A percentile compares a stretch with the other conserved stretches of the same genome.
Conservation (phyloP, 805 yeast species). For the Candida pseudoglaebosa region DNA sequence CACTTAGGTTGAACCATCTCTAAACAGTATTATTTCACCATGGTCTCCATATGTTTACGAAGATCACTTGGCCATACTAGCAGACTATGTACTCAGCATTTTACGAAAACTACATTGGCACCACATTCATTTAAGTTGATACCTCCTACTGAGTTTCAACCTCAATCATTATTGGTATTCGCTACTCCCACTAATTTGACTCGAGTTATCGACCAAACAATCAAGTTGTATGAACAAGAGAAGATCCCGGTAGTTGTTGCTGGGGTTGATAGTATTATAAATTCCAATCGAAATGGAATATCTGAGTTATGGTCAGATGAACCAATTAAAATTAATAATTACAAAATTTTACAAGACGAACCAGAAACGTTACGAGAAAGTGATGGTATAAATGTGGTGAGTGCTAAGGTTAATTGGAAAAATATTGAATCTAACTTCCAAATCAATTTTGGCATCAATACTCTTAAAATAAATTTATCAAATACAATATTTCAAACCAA, state of each 20-base stretch:
- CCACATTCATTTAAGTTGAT: constrained; percentile 10
- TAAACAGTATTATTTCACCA: no score
- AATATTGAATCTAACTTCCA: constrained; percentile 21
- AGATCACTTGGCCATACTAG: background rate
- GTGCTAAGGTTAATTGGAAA: constrained; percentile 38
- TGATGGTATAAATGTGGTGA: constrained; percentile 33
- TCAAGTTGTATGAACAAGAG: constrained; percentile 20
- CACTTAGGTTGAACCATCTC: no score
- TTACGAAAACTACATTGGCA: constrained; percentile 13
- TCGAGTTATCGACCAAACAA: constrained; percentile 26
- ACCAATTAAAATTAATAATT: constrained; percentile 14
- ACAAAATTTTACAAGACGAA: constrained; percentile 17
- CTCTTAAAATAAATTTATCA: constrained; percentile 27
- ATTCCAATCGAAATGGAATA: constrained; percentile 30
- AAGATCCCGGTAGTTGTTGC: constrained; percentile 37
- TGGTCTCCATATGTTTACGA: background rate
- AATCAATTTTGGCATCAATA: constrained; percentile 13
- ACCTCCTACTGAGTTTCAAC: constrained; percentile 10
- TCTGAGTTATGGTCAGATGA: constrained; percentile 38
- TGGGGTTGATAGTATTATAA: constrained; percentile 35
- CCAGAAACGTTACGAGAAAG: constrained; percentile 22
- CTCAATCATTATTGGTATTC: constrained; percentile 31
- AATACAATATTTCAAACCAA: constrained; percentile 38
- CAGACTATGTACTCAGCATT: background rate
- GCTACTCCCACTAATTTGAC: constrained; percentile 35